These are phyloP conservation scores for Penicillium sp. DNA, from an alignment of 2,329 filamentous ascomycete genomes.

Conservation along the genomic window DNA sequence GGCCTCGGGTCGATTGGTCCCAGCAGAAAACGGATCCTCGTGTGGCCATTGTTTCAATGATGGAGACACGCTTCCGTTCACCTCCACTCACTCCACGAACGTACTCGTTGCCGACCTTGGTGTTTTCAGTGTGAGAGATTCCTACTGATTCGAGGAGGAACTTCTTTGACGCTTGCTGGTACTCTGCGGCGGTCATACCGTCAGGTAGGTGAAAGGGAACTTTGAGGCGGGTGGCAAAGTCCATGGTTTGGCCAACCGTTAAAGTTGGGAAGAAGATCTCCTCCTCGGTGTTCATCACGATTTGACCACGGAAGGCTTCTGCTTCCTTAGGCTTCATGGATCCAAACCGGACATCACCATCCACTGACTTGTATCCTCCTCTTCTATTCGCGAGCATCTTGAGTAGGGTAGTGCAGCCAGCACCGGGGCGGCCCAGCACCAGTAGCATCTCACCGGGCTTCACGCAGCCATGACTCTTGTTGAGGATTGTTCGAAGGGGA, in stretches of 20 bases:
- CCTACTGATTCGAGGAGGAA: constrained; percentile 61
- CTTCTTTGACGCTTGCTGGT: constrained; percentile 50
- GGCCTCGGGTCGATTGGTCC: constrained; percentile 68
- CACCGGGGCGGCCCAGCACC: constrained; percentile 68
- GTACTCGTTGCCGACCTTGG: constrained; percentile 68
- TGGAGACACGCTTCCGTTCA: constrained; percentile 69
- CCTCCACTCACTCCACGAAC: constrained; percentile 69
- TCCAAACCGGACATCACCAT: constrained; percentile 62
- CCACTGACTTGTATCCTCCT: constrained; percentile 58
- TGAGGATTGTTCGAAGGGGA: constrained; percentile 65
- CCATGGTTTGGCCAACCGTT: constrained; percentile 55
- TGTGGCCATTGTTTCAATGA: constrained; percentile 64
- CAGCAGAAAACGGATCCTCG: constrained; percentile 63
- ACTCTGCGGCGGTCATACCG: constrained; percentile 49
- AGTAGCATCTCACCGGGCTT: constrained; percentile 73
- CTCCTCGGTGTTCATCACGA: constrained; percentile 59
- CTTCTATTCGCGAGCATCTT: constrained; percentile 69
- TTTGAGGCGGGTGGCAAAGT: constrained; percentile 61
- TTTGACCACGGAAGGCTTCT: constrained; percentile 57
- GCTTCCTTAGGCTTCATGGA: constrained; percentile 46
- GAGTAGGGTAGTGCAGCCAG: constrained; percentile 71
- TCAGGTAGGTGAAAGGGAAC: constrained; percentile 53
- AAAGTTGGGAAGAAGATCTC: constrained; percentile 55
- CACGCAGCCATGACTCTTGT: constrained; percentile 67
- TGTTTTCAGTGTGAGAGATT: constrained; percentile 62